Evolutionary conservation across 1,139 yeast species (phyloP).

Genomic region (Diutina pseudorugosa): DNA sequence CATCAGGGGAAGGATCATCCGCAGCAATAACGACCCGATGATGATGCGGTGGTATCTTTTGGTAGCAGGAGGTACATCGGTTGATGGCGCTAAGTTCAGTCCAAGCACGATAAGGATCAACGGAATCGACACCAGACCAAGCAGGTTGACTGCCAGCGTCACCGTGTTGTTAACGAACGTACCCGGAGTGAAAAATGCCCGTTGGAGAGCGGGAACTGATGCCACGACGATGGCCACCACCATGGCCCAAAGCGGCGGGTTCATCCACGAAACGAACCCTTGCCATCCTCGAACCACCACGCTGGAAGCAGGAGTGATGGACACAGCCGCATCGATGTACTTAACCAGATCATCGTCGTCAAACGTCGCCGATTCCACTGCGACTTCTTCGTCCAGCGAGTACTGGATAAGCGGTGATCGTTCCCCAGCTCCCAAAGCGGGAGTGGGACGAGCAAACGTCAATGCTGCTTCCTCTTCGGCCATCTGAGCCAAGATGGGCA

Average conservation of each 20-base stretch:
- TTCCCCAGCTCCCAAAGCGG: background rate
- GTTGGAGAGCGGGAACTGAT: constrained; percentile 57
- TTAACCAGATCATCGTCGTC: background rate
- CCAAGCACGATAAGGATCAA: constrained; percentile 64
- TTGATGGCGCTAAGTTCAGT: constrained; percentile 58
- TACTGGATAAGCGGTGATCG: background rate
- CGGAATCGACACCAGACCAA: constrained; percentile 87
- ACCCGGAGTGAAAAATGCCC: constrained; percentile 25
- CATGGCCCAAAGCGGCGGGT: constrained; percentile 95
- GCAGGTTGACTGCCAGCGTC: constrained; percentile 36
- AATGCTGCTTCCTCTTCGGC: background rate
- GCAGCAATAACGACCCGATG: constrained; percentile 53
- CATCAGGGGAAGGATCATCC: constrained; percentile 69
- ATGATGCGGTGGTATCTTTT: constrained; percentile 48
- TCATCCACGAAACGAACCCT: constrained; percentile 48
- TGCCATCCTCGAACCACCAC: background rate
- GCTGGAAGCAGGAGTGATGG: background rate
- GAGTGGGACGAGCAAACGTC: background rate
- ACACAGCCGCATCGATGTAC: background rate
- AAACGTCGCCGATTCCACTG: background rate
- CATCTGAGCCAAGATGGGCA: background rate
- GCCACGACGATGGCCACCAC: constrained; percentile 73
- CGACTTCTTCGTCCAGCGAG: constrained; percentile 2
- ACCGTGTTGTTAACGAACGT: constrained; percentile 13
- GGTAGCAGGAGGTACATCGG: constrained; percentile 54